Evolutionary conservation across 495 filamentous ascomycete genomes (phyloP).

Genomic region (Xylaria intraflava): DNA sequence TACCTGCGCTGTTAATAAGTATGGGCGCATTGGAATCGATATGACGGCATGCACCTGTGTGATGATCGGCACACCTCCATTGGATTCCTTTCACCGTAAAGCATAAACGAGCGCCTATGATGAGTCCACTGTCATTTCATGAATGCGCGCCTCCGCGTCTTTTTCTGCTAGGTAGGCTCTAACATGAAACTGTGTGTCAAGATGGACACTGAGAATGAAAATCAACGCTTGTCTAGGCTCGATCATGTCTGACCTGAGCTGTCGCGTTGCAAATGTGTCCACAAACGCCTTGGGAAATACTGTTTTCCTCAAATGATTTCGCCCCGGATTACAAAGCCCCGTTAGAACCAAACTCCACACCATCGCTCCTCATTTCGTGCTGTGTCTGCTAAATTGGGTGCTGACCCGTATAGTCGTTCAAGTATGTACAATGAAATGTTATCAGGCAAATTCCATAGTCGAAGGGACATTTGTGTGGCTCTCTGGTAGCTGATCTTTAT

Average conservation of each 20-base stretch:
- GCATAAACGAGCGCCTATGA: no score
- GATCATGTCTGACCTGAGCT: slow-evolving; percentile 17
- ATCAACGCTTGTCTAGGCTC: slow-evolving; percentile 13
- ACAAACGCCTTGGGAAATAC: slow-evolving; percentile 21
- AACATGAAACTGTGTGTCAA: background rate
- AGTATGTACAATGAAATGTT: slow-evolving; percentile 31
- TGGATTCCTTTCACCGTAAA: no score
- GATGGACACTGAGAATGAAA: slow-evolving; percentile 12
- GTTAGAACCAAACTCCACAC: slow-evolving; percentile 7
- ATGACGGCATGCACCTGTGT: no score
- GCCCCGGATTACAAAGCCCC: background rate
- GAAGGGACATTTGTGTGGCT: background rate
- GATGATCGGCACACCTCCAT: no score
- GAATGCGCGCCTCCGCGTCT: no score
- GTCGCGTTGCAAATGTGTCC: slow-evolving; percentile 16
- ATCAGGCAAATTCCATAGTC: background rate
- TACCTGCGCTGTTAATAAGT: no score
- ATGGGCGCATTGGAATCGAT: no score
- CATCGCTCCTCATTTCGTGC: background rate
- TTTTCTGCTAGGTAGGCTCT: background rate
- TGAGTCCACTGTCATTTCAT: no score
- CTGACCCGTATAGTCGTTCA: slow-evolving; percentile 18
- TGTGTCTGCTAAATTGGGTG: slow-evolving; percentile 15
- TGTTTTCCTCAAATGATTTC: slow-evolving; percentile 17
- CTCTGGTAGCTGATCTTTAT: background rate